A percentile compares a stretch with the other conserved stretches of the same genome.
These are phyloP conservation scores for Raphanus sativus DNA, from an alignment of 345 rosid species.

Conservation along the genomic window DNA sequence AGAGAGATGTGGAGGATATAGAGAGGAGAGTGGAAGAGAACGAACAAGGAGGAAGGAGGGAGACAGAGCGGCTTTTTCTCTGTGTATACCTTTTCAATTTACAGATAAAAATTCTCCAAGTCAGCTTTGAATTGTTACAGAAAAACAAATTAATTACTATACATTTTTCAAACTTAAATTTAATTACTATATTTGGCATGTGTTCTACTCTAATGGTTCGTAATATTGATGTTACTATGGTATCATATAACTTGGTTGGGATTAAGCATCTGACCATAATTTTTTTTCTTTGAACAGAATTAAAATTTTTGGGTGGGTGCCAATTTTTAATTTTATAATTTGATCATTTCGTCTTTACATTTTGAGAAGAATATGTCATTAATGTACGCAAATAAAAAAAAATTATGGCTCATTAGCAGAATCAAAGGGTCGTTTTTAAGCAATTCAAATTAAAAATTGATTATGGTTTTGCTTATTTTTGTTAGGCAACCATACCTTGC, in stretches of 20 bases:
- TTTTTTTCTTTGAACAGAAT: background rate
- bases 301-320: background rate
- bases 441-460: background rate
- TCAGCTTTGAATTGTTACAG: background rate
- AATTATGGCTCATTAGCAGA: slow-evolving; percentile 8
- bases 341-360: background rate
- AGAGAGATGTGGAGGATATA: background rate
- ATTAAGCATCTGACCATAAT: background rate
- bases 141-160: background rate
- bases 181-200: background rate
- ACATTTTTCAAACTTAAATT: background rate
- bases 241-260: background rate
- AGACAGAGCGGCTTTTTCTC: background rate
- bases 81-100: background rate
- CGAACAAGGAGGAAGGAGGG: background rate
- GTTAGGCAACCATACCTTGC: slow-evolving; percentile 23
- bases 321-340: background rate
- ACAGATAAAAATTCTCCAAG: background rate
- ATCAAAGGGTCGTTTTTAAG: background rate
- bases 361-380: slow-evolving; percentile 19
- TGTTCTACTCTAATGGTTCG: background rate
- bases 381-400: background rate
- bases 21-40: background rate
- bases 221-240: background rate
- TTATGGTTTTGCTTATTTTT: background rate